A percentile compares a stretch with the other conserved stretches of the same genome.
These are phyloP conservation scores for Exutisphaerella laricina DNA, from an alignment of 2,329 filamentous ascomycete species.

Conservation along the genomic window DNA sequence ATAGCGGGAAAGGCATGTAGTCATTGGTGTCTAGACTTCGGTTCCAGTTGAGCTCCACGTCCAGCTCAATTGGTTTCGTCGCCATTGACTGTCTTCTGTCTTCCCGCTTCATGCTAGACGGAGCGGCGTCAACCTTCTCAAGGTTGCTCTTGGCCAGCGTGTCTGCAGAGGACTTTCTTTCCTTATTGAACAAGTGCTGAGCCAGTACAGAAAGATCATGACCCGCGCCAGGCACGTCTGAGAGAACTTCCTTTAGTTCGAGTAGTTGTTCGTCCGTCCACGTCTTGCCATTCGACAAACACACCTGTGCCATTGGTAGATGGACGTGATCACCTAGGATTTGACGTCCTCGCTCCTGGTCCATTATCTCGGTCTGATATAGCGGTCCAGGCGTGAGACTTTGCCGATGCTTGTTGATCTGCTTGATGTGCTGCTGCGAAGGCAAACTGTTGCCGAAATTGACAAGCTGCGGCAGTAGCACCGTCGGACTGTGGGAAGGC, in stretches of 20 bases:
- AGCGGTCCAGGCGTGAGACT: neutral
- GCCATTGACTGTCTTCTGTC: neutral
- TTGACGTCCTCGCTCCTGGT: neutral
- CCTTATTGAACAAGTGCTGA: neutral
- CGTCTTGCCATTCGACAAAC: neutral
- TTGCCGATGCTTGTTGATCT: neutral
- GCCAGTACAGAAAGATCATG: neutral
- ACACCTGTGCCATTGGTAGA: neutral
- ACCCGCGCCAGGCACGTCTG: neutral
- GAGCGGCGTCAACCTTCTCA: neutral
- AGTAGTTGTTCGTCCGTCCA: slow-evolving; percentile 1
- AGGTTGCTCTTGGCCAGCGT: neutral
- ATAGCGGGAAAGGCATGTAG: slow-evolving; percentile 4
- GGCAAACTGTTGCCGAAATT: slow-evolving; percentile 1
- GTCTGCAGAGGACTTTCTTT: neutral
- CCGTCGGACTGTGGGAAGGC: slow-evolving; percentile 1
- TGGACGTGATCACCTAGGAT: neutral
- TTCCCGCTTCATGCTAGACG: neutral
- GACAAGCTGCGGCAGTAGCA: neutral
- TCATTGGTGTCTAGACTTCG: slow-evolving; percentile 8
- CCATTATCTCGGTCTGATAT: neutral
- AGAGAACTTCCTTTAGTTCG: neutral
- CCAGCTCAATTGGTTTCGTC: slow-evolving; percentile 1
- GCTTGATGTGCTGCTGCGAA: slow-evolving; percentile 2
- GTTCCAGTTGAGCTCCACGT: slow-evolving; percentile 14